Percentiles rank a stretch among this genome's conserved stretches.
Conservation (phyloP, 495 filamentous ascomycete genomes). For the Astrothelium subdiscretum region DNA sequence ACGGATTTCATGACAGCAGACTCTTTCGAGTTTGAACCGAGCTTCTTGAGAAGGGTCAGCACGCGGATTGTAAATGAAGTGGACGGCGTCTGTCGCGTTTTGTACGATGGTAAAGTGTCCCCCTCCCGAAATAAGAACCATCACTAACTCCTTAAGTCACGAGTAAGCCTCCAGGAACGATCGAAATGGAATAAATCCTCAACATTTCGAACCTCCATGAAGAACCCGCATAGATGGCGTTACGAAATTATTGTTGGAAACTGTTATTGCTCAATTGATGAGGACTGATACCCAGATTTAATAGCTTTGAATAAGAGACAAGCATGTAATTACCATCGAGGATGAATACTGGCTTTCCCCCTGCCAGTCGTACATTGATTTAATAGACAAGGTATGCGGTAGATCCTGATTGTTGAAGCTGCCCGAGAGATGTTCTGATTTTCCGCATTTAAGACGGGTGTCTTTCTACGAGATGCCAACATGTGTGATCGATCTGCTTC, state of each 20-base stretch:
- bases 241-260: not conserved
- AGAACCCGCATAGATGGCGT: not conserved
- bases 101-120: conserved; percentile 39
- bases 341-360: too few relatives aligned
- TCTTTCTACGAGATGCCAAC: too few relatives aligned
- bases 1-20: conserved; percentile 79
- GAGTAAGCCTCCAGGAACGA: conserved; percentile 72
- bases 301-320: not conserved
- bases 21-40: conserved; percentile 52
- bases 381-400: too few relatives aligned
- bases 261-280: not conserved
- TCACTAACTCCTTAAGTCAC: conserved; percentile 36
- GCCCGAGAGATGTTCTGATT: too few relatives aligned
- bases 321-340: not conserved
- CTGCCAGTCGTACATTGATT: too few relatives aligned
- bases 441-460: too few relatives aligned
- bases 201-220: not conserved
- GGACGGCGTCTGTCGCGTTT: conserved; percentile 55
- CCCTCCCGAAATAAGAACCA: not conserved
- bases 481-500: too few relatives aligned
- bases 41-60: conserved; percentile 57
- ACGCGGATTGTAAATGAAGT: conserved; percentile 79
- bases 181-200: conserved; percentile 54
- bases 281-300: not conserved
- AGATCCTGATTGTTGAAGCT: too few relatives aligned